Conservation (phyloP, 805 yeast species). For the Pichia cephalocereana region DNA sequence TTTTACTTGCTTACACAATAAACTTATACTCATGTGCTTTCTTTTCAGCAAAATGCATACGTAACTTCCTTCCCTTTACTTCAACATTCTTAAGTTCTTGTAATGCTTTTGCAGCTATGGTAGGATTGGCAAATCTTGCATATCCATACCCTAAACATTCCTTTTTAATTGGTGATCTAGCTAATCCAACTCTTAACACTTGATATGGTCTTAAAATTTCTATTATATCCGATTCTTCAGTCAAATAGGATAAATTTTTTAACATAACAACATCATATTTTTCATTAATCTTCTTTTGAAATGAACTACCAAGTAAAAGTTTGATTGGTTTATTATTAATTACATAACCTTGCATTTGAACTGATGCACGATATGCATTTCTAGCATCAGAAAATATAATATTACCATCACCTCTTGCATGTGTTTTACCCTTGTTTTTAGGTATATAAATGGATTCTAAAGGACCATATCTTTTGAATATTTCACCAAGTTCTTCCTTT, state of each 20-base stretch:
- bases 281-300: not conserved
- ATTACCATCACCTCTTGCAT: slow-evolving; percentile 19
- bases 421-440: slow-evolving; percentile 9
- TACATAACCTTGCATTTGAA: slow-evolving; percentile 26
- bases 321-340: slow-evolving; percentile 21
- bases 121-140: slow-evolving; percentile 41
- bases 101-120: slow-evolving; percentile 39
- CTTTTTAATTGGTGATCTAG: slow-evolving; percentile 21
- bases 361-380: slow-evolving; percentile 18
- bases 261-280: slow-evolving; percentile 20
- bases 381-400: slow-evolving; percentile 15
- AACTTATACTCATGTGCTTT: slow-evolving; percentile 16
- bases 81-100: slow-evolving; percentile 30
- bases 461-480: slow-evolving; percentile 20
- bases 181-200: slow-evolving; percentile 22
- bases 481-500: slow-evolving; percentile 17
- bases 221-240: slow-evolving; percentile 20
- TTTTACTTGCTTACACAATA: slow-evolving; percentile 14
- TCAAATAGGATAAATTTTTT: slow-evolving; percentile 21
- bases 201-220: slow-evolving; percentile 18
- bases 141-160: slow-evolving; percentile 47
- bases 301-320: slow-evolving; percentile 12
- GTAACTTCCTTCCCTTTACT: slow-evolving; percentile 39
- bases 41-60: slow-evolving; percentile 19
- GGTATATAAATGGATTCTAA: slow-evolving; percentile 11